Conservation (phyloP, 495 filamentous ascomycete species). For the Hypomontagnella monticulosa region DNA sequence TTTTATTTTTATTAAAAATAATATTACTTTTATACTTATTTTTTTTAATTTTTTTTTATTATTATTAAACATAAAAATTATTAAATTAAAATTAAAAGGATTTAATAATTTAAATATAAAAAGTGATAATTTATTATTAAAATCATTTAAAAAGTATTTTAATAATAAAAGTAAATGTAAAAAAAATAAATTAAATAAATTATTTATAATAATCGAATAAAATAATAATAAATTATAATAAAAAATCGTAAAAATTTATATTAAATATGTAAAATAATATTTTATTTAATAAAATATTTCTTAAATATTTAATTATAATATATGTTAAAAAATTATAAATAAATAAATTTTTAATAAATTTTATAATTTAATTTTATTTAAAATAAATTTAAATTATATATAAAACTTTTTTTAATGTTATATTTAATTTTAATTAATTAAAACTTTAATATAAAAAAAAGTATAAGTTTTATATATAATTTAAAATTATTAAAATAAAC, state of each 20-base stretch:
- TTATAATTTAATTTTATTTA: too few species aligned
- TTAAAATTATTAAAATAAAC: too few species aligned
- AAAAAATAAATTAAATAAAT: not conserved
- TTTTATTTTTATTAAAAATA: not conserved
- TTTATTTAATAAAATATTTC: not conserved
- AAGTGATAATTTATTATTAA: not conserved
- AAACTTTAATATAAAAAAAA: too few species aligned
- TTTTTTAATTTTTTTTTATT: not conserved
- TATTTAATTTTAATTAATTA: too few species aligned
- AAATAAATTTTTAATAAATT: not conserved
- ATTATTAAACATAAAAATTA: not conserved
- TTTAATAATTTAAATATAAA: not conserved
- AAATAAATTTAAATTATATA: too few species aligned
- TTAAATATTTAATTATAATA: not conserved
- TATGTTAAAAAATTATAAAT: not conserved
- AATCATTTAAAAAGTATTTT: not conserved
- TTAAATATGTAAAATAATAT: not conserved
- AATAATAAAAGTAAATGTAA: not conserved
- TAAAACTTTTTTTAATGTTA: too few species aligned
- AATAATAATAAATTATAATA: not conserved
- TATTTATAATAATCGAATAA: not conserved
- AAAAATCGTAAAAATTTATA: not conserved
- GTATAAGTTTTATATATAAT: too few species aligned
- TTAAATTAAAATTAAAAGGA: not conserved
- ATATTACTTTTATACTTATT: not conserved